Evolutionary conservation across 2,329 filamentous ascomycete species (phyloP).

Genomic region (Aureobasidium pullulans): DNA sequence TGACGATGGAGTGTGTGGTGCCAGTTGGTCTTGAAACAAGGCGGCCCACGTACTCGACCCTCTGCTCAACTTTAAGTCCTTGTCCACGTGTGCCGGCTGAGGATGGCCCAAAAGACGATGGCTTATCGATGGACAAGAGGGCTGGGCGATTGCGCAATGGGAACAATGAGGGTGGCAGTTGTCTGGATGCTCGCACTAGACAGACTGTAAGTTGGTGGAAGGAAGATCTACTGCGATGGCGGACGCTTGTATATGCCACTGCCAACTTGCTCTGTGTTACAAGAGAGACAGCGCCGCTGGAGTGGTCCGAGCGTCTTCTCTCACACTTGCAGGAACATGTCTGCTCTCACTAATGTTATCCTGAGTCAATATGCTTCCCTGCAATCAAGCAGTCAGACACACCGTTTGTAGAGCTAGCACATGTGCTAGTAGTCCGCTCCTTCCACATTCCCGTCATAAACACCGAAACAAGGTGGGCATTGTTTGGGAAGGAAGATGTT

Average conservation of each 20-base stretch:
- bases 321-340: background rate
- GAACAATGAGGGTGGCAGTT: background rate
- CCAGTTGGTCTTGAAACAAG: background rate
- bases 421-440: background rate
- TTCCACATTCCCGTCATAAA: too few relatives aligned
- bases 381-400: too few relatives aligned
- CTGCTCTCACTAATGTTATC: too few relatives aligned
- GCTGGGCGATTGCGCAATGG: background rate
- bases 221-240: background rate
- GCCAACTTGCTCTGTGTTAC: background rate
- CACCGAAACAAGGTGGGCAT: background rate
- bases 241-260: background rate
- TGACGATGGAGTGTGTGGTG: background rate
- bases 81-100: constrained; percentile 1
- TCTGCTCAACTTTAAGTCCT: constrained; percentile 6
- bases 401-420: background rate
- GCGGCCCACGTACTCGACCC: constrained; percentile 4
- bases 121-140: background rate
- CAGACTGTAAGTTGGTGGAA: background rate
- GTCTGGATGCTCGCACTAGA: background rate
- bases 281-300: background rate
- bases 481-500: background rate
- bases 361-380: background rate
- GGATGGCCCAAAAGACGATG: background rate
- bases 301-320: background rate